phyloP scores from a whole-genome alignment of 345 rosid genomes.

The Arabis alpina region DNA sequence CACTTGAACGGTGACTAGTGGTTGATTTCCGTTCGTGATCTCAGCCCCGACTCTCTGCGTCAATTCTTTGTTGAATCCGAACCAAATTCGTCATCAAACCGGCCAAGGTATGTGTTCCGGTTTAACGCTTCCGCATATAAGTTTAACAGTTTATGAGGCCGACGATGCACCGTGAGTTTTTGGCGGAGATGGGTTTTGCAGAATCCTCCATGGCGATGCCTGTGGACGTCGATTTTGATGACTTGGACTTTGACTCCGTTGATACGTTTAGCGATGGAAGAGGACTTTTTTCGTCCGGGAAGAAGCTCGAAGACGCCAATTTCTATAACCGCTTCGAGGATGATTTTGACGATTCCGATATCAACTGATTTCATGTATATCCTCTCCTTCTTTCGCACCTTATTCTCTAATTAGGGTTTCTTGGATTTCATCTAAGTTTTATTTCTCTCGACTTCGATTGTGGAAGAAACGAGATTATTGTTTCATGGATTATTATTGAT shows the following conservation, averaged over 20 bases:
- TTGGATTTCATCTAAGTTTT: neutral
- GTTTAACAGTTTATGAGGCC: too few species aligned
- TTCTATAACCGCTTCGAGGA: constrained; percentile 82
- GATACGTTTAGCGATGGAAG: constrained; percentile 48
- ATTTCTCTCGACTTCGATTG: neutral
- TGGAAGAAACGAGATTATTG: constrained; percentile 1
- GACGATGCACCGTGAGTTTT: constrained; percentile 55
- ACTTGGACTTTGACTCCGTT: constrained; percentile 54
- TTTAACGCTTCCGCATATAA: too few species aligned
- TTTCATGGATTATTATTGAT: neutral
- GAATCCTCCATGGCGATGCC: constrained; percentile 44
- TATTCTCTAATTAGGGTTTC: neutral
- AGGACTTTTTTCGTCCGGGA: constrained; percentile 52
- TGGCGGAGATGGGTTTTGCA: constrained; percentile 56
- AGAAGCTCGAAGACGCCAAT: constrained; percentile 57
- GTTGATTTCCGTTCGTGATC: too few species aligned
- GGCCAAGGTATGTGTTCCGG: too few species aligned
- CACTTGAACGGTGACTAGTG: too few species aligned
- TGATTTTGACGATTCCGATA: constrained; percentile 82
- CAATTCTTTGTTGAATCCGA: too few species aligned
- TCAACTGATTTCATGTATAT: constrained; percentile 50
- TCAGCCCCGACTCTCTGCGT: too few species aligned
- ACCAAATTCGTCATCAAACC: too few species aligned
- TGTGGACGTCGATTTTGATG: constrained; percentile 74
- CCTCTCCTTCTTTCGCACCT: neutral